Evolutionary conservation across 352 stramenopile genomes (phyloP).

Genomic region (Phytophthora macrochlamydospora): DNA sequence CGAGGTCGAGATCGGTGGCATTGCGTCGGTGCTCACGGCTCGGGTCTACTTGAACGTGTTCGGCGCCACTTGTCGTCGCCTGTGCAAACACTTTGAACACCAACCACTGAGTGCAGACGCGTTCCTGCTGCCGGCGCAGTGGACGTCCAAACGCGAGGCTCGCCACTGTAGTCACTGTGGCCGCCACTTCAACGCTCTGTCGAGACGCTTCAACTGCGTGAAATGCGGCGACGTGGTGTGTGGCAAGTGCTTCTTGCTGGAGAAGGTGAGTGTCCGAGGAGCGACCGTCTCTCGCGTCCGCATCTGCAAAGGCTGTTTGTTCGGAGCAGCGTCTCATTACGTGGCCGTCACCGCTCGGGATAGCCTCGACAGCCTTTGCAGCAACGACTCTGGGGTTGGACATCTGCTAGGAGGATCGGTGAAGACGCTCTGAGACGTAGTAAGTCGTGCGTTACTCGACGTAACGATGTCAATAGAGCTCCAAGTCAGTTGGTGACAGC

Average conservation of each 20-base stretch:
- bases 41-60: slow-evolving; percentile 49
- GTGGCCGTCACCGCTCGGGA: slow-evolving; percentile 15
- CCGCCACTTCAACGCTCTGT: slow-evolving; percentile 32
- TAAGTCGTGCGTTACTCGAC: not conserved
- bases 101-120: slow-evolving; percentile 34
- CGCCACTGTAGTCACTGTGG: slow-evolving; percentile 33
- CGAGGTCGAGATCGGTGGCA: slow-evolving; percentile 31
- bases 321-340: slow-evolving; percentile 14
- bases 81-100: slow-evolving; percentile 52
- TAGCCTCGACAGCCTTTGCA: slow-evolving; percentile 25
- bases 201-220: slow-evolving; percentile 35
- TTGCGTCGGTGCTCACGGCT: slow-evolving; percentile 30
- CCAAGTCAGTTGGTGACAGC: no score
- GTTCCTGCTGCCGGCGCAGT: slow-evolving; percentile 36
- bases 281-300: slow-evolving; percentile 36
- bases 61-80: slow-evolving; percentile 40
- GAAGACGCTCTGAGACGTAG: slow-evolving; percentile 1
- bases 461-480: not conserved
- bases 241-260: slow-evolving; percentile 26
- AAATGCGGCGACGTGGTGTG: slow-evolving; percentile 36
- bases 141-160: slow-evolving; percentile 28
- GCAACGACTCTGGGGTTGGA: slow-evolving; percentile 24
- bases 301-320: slow-evolving; percentile 35
- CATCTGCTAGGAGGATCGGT: slow-evolving; percentile 17
- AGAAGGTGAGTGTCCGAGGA: slow-evolving; percentile 45